Evolutionary conservation across 805 yeast species (phyloP).

Genomic region (Schizosaccharomyces cryophilus): DNA sequence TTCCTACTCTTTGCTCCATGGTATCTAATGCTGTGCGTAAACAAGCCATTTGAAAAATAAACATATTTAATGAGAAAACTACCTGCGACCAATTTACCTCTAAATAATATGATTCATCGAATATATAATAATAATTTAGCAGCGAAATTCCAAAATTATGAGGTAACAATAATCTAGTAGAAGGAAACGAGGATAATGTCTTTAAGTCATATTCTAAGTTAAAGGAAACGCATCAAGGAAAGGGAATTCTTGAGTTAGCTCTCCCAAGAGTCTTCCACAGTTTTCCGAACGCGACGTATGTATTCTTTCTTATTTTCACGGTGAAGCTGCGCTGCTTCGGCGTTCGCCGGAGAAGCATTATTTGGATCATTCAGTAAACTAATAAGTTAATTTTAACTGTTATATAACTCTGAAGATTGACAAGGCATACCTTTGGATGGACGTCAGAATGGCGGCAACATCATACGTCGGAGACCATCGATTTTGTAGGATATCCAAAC

Average conservation of each 20-base stretch:
- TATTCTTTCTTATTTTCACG: slow-evolving; percentile 89
- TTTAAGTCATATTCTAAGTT: background rate
- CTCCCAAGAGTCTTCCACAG: slow-evolving; percentile 86
- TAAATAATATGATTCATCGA: background rate
- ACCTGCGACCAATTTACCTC: too few relatives aligned
- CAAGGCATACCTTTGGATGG: slow-evolving; percentile 38
- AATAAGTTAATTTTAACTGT: background rate
- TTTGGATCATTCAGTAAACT: slow-evolving; percentile 78
- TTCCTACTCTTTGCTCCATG: background rate
- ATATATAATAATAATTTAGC: background rate
- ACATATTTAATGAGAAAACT: background rate
- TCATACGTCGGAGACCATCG: slow-evolving; percentile 98
- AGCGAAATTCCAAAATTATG: background rate
- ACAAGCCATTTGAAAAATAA: too few relatives aligned
- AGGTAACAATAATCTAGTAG: background rate
- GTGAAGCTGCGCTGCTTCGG: slow-evolving; percentile 86
- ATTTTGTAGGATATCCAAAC: slow-evolving; percentile 85
- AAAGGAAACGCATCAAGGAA: background rate
- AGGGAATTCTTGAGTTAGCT: background rate
- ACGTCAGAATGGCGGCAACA: slow-evolving; percentile 81
- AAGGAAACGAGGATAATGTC: background rate
- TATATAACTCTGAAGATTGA: background rate
- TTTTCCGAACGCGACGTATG: slow-evolving; percentile 70
- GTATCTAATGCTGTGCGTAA: background rate
- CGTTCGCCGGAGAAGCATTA: slow-evolving; percentile 89